phyloP scores from a whole-genome alignment of 1,284 basidiomycete species.

The Mixia osmundae region DNA sequence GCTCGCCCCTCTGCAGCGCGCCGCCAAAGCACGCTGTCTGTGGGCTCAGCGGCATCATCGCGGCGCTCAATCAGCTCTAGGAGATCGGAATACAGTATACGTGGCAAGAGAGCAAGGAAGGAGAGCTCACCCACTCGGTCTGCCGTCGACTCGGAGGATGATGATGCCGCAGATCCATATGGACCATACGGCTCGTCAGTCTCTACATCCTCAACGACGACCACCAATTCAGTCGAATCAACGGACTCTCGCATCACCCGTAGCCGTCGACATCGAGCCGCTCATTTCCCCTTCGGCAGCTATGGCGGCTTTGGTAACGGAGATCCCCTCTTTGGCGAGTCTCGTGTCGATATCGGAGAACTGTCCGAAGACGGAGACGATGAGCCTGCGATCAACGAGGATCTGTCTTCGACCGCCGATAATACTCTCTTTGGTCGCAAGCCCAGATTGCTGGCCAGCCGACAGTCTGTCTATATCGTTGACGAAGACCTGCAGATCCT shows the following conservation, averaged over 20 bases:
- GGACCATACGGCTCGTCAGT: slow-evolving; percentile 15
- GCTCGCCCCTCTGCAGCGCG: neutral
- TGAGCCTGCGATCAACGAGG: slow-evolving; percentile 17
- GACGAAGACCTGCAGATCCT: slow-evolving; percentile 82
- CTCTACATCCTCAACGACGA: slow-evolving; percentile 9
- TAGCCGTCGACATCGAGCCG: slow-evolving; percentile 6
- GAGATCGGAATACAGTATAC: neutral
- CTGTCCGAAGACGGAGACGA: slow-evolving; percentile 18
- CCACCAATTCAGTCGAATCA: slow-evolving; percentile 6
- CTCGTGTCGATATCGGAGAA: slow-evolving; percentile 54
- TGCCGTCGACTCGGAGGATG: slow-evolving; percentile 5
- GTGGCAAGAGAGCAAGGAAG: neutral
- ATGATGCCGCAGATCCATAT: slow-evolving; percentile 17
- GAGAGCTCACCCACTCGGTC: neutral
- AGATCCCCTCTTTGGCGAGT: slow-evolving; percentile 52
- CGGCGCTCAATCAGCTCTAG: neutral
- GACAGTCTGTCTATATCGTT: slow-evolving; percentile 64
- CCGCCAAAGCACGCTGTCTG: neutral
- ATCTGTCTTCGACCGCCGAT: slow-evolving; percentile 12
- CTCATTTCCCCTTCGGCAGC: slow-evolving; percentile 8
- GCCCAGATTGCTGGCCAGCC: slow-evolving; percentile 7
- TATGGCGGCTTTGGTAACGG: slow-evolving; percentile 17
- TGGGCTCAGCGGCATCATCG: neutral
- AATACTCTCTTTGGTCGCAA: slow-evolving; percentile 8
- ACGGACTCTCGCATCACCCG: slow-evolving; percentile 9